These are phyloP conservation scores for Heterobasidion irregulare DNA, from an alignment of 1,284 basidiomycete genomes.

Conservation along the genomic window DNA sequence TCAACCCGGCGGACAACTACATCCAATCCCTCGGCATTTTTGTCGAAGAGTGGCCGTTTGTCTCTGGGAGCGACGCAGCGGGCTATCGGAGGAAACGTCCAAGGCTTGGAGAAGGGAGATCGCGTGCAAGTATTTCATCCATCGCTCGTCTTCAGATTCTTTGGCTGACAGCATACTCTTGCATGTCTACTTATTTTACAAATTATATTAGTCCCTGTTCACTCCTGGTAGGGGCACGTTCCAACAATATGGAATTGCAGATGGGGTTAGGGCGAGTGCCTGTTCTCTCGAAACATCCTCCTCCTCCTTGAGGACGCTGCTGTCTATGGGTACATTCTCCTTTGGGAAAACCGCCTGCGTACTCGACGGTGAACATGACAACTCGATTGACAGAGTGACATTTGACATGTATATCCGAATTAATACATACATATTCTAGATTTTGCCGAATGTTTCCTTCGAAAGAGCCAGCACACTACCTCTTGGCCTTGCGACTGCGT, in stretches of 20 bases:
- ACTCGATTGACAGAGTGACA: neutral
- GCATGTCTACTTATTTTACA: neutral
- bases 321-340: too few relatives aligned
- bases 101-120: conserved; percentile 29
- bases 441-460: conserved; percentile 8
- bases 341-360: too few relatives aligned
- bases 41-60: conserved; percentile 21
- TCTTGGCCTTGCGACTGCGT: conserved; percentile 28
- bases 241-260: conserved; percentile 18
- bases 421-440: neutral
- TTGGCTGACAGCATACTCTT: neutral
- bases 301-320: too few relatives aligned
- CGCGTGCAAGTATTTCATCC: conserved; percentile 20
- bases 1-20: conserved; percentile 34
- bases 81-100: conserved; percentile 26
- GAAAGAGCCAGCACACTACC: conserved; percentile 30
- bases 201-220: conserved; percentile 11
- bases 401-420: neutral
- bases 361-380: too few relatives aligned
- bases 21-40: conserved; percentile 24
- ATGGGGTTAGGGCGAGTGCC: conserved; percentile 12
- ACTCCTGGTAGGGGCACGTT: conserved; percentile 11
- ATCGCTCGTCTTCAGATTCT: neutral
- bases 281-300: neutral
- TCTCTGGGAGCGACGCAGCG: conserved; percentile 38